phyloP scores from a whole-genome alignment of 2,329 filamentous ascomycete species.

The Trichoderma oligosporum region DNA sequence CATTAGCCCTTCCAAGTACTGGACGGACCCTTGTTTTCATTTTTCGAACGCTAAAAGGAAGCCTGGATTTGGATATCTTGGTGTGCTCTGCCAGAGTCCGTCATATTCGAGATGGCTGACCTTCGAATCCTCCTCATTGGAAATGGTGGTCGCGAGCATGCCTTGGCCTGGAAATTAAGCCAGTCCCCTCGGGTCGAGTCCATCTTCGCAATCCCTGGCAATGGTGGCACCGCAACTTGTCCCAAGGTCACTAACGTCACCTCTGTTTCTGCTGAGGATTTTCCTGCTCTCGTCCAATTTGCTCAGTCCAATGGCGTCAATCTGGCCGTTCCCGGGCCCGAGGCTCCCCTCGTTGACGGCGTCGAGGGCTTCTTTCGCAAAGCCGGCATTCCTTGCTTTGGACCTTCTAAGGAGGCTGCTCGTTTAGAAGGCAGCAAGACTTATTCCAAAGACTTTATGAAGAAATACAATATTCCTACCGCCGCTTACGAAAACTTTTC shows the following conservation, averaged over 20 bases:
- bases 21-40: conserved; percentile 12
- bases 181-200: conserved; percentile 75
- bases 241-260: conserved; percentile 70
- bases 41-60: neutral
- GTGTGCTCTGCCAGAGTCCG: neutral
- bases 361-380: conserved; percentile 77
- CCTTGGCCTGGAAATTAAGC: conserved; percentile 87
- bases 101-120: conserved; percentile 22
- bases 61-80: conserved; percentile 9
- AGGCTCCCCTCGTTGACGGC: conserved; percentile 89
- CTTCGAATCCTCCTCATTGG: conserved; percentile 81
- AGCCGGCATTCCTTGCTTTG: conserved; percentile 76
- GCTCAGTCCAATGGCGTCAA: conserved; percentile 71
- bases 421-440: conserved; percentile 95
- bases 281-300: conserved; percentile 69
- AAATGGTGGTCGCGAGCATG: conserved; percentile 91
- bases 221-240: conserved; percentile 75
- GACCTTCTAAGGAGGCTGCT: conserved; percentile 78
- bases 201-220: conserved; percentile 71
- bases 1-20: conserved; percentile 14
- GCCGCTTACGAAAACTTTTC: conserved; percentile 87
- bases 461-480: conserved; percentile 81
- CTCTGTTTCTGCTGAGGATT: conserved; percentile 69
- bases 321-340: conserved; percentile 84
- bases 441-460: conserved; percentile 98